Base-by-base conservation (phyloP, 108 stramenopile species). In the Nitzschia sp. region DNA sequence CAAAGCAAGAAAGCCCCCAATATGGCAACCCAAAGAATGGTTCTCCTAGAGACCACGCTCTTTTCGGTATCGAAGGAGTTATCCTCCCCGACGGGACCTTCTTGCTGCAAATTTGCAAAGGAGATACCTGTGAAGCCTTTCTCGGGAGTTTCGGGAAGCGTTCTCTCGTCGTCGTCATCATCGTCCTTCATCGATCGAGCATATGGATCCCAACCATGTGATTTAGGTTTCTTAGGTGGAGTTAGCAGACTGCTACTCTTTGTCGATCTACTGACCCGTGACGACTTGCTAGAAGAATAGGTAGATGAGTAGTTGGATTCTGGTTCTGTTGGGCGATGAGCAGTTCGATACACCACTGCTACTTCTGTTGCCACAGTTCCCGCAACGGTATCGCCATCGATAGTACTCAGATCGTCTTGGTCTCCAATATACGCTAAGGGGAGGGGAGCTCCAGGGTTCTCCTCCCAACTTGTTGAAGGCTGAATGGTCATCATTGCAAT, bases 351-450 rank as follows among this genome's bases (percentile, higher is more conserved):
- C 29, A 62, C 37, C 22, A 46, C 61, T 2, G 61, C 61, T n/a
- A 41, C 43, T 24, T 62, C 61, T n/a, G 61, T 43, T 19, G 44
- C 21, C 14, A 62, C 61, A 52, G 57, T 57, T 40, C 67, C 75
- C n/a, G 39, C 51, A 17, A 70, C 62, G 9, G 75, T 76, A 41
- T 76, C 75, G 48, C 61, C 61, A 51, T 63, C 75, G 43, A 76
- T 17, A 14, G 75, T 76, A 53, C 75, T 76, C 22, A 76, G 51
- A 34, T 75, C 75, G 21, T 76, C 75, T 42, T 65, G 63, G 15
- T 19, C 24, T 14, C 75, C 69, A 19, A 65, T 20, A 59, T 65
- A 50, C 15, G 75, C 57, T 38, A 76, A 43, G 11, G 38, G 38
- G 7, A 41, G 8, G 6, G 69, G 57, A 29, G 48, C 48, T 21